Conservation (phyloP, 2,329 filamentous ascomycete genomes). For the Eurotiales sp. region DNA sequence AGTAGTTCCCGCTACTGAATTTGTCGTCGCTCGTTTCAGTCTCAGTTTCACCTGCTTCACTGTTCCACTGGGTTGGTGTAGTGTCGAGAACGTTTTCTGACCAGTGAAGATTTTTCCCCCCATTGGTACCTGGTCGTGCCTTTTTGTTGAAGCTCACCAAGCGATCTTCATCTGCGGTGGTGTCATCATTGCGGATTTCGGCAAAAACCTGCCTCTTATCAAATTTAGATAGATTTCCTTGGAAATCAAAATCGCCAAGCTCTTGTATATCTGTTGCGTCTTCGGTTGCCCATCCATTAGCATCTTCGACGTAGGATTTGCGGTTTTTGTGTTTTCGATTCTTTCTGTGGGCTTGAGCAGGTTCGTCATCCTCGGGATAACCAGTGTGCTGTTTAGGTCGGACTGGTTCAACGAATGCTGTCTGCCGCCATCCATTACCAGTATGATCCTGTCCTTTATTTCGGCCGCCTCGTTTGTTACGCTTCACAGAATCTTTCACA, state of each 20-base stretch:
- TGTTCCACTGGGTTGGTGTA: constrained; percentile 61
- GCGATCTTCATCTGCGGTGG: constrained; percentile 83
- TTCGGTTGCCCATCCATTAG: constrained; percentile 92
- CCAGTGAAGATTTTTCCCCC: constrained; percentile 86
- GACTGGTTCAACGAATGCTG: constrained; percentile 59
- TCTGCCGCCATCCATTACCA: constrained; percentile 64
- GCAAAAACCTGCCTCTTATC: constrained; percentile 91
- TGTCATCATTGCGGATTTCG: constrained; percentile 84
- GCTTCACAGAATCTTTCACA: constrained; percentile 28
- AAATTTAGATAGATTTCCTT: constrained; percentile 84
- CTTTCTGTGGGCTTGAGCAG: constrained; percentile 25
- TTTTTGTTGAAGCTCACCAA: constrained; percentile 82
- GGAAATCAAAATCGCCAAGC: constrained; percentile 91
- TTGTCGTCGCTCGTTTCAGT: constrained; percentile 38
- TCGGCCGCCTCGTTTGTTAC: constrained; percentile 45
- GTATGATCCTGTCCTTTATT: constrained; percentile 43
- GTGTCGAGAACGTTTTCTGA: constrained; percentile 83
- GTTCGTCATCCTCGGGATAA: constrained; percentile 20
- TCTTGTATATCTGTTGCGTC: constrained; percentile 93
- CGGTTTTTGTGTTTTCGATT: constrained; percentile 46
- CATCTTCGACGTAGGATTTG: constrained; percentile 48
- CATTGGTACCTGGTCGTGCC: constrained; percentile 62
- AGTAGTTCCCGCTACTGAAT: constrained; percentile 45
- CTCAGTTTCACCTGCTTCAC: constrained; percentile 65
- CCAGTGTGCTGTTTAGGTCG: constrained; percentile 39